Conservation (phyloP, 208 protist species). For the Leptomonas seymouri region DNA sequence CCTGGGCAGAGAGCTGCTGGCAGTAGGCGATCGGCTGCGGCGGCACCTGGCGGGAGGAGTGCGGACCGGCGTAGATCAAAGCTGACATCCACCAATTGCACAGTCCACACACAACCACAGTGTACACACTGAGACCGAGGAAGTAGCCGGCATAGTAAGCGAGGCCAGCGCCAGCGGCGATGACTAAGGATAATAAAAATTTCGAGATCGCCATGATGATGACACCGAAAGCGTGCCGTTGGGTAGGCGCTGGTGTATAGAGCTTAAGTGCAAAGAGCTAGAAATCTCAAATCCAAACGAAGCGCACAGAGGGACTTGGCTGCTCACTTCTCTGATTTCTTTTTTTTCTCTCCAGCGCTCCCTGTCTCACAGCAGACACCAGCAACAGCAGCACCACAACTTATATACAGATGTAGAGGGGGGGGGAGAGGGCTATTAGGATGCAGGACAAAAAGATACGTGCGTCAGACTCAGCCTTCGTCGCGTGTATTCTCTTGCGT, state of each 20-base stretch:
- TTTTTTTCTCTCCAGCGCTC: no score
- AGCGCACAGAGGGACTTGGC: no score
- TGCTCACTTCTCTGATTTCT: no score
- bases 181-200: constrained; percentile 14
- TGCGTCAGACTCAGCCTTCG: no score
- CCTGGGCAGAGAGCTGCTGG: constrained; percentile 77
- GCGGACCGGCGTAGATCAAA: constrained; percentile 59
- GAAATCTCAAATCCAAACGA: no score
- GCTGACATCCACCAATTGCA: constrained; percentile 49
- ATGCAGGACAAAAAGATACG: no score
- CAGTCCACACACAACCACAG: constrained; percentile 35
- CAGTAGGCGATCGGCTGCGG: constrained; percentile 66
- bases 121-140: constrained; percentile 42
- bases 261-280: no score
- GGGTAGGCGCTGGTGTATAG: background rate
- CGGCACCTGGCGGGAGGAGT: constrained; percentile 72
- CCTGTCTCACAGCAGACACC: no score
- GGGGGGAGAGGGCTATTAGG: no score
- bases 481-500: no score
- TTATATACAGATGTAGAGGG: no score
- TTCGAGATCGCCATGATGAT: constrained; percentile 18
- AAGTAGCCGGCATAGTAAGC: constrained; percentile 33
- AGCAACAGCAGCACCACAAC: no score
- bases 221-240: background rate
- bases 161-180: constrained; percentile 20